A percentile compares a stretch with the other conserved stretches of the same genome.
Evolutionary conservation across 2,329 filamentous ascomycete species (phyloP).

Genomic region (Xylaria sp.): DNA sequence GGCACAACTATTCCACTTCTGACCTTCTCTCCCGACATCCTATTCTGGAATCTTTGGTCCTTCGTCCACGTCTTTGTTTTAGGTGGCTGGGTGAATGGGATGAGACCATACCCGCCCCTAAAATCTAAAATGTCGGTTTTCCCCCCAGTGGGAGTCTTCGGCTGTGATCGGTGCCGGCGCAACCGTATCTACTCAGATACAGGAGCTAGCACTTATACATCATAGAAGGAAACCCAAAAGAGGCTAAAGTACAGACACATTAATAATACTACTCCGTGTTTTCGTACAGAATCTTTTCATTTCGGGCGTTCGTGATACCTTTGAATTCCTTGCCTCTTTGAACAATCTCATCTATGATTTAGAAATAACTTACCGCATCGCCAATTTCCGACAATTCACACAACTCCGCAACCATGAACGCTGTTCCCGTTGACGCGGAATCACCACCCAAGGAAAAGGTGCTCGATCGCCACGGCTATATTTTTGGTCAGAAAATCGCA

Average conservation of each 20-base stretch:
- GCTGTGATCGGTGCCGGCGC: neutral
- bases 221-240: neutral
- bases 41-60: neutral
- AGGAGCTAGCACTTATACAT: conserved; percentile 1
- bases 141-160: too few relatives aligned
- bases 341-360: neutral
- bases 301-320: neutral
- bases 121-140: neutral
- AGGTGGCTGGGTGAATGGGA: neutral
- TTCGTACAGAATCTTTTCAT: neutral
- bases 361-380: neutral
- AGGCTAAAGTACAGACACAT: neutral
- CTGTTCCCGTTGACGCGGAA: conserved; percentile 4
- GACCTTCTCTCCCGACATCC: neutral
- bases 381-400: neutral
- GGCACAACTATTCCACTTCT: neutral
- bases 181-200: neutral
- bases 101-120: conserved; percentile 22
- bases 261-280: neutral
- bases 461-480: conserved; percentile 61
- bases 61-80: neutral
- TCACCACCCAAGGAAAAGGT: conserved; percentile 11
- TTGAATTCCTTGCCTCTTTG: neutral
- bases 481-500: conserved; percentile 66
- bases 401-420: conserved; percentile 16